Conservation (phyloP, 805 yeast species). For the Komagataella populi region DNA sequence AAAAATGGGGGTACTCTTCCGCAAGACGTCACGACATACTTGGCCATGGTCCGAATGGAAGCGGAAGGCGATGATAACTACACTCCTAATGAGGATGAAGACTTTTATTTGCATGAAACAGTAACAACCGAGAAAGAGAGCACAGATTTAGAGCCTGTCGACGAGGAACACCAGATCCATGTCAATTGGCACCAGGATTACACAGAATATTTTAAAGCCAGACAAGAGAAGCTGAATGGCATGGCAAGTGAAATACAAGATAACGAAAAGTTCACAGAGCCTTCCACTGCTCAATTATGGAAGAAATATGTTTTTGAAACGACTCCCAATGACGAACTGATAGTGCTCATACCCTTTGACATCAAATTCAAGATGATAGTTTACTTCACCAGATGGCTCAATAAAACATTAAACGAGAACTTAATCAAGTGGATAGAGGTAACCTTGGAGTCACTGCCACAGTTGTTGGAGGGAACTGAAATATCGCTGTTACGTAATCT, state of each 20-base stretch:
- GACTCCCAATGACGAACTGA: conserved; percentile 16
- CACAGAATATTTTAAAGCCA: conserved; percentile 7
- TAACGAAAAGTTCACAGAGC: conserved; percentile 6
- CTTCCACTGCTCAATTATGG: conserved; percentile 26
- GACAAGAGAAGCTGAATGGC: neutral
- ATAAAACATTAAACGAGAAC: conserved; percentile 14
- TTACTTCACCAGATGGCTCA: conserved; percentile 29
- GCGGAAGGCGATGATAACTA: conserved; percentile 11
- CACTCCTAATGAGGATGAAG: neutral
- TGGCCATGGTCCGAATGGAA: conserved; percentile 18
- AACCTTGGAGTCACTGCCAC: conserved; percentile 23
- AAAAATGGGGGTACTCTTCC: neutral
- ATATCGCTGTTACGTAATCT: conserved; percentile 25
- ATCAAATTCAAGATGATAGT: conserved; percentile 21
- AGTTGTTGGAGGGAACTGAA: conserved; percentile 21
- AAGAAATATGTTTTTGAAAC: conserved; percentile 21
- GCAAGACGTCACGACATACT: conserved; percentile 15
- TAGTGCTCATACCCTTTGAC: conserved; percentile 21
- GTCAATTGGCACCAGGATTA: conserved; percentile 5
- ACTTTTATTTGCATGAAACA: neutral
- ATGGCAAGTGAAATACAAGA: conserved; percentile 9
- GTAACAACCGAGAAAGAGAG: neutral
- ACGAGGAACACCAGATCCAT: neutral
- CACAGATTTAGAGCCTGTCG: neutral
- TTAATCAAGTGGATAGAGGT: conserved; percentile 26